Evolutionary conservation across 441 rosid genomes (phyloP).

Genomic region (Croton laevigatus): DNA sequence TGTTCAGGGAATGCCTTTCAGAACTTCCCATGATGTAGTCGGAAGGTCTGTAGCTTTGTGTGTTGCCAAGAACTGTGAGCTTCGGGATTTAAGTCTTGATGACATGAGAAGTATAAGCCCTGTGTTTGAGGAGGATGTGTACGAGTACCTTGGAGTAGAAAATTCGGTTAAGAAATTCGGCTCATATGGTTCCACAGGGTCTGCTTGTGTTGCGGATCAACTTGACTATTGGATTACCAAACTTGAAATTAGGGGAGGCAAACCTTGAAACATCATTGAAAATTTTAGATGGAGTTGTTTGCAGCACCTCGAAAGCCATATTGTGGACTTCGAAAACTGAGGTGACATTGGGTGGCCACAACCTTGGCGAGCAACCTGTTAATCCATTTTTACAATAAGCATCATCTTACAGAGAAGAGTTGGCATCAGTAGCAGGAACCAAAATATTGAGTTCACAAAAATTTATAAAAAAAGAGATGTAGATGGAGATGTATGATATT

Average conservation of each 20-base stretch:
- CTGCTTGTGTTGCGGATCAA: conserved; percentile 60
- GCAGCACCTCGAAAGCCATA: background rate
- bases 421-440: background rate
- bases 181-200: conserved; percentile 89
- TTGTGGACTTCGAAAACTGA: background rate
- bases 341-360: background rate
- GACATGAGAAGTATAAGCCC: conserved; percentile 62
- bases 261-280: background rate
- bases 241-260: conserved; percentile 40
- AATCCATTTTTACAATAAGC: background rate
- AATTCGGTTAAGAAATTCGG: conserved; percentile 79
- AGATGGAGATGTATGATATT: background rate
- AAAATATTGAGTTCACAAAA: background rate
- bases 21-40: conserved; percentile 88
- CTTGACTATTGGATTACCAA: conserved; percentile 63
- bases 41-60: conserved; percentile 85
- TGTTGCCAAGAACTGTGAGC: conserved; percentile 66
- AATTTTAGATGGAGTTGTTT: background rate
- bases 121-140: conserved; percentile 73
- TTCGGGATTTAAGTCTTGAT: conserved; percentile 64
- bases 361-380: background rate
- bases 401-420: background rate
- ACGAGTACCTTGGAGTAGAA: conserved; percentile 74
- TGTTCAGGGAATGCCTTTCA: conserved; percentile 77
- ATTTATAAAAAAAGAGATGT: background rate